Conservation (phyloP, 2,329 filamentous ascomycete genomes). For the Phyllosticta citriasiana region DNA sequence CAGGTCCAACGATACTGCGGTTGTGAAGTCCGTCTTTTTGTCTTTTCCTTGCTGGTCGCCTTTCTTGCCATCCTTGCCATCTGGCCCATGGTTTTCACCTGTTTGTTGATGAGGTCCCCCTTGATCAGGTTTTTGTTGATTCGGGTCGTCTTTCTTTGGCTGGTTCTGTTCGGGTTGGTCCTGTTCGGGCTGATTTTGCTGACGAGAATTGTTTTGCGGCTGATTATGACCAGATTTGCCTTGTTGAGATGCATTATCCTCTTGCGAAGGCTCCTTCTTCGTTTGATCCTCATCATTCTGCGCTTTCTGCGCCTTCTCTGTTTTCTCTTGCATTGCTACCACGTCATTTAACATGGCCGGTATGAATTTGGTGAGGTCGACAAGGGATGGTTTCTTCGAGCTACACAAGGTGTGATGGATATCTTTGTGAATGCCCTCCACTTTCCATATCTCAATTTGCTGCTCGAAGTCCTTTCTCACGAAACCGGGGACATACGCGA, state of each 20-base stretch:
- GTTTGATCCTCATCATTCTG: background rate
- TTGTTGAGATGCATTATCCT: slow-evolving; percentile 26
- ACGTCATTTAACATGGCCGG: too few relatives aligned
- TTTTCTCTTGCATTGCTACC: background rate
- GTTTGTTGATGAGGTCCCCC: slow-evolving; percentile 33
- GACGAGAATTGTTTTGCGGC: background rate
- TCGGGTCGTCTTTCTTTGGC: background rate
- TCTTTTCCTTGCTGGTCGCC: slow-evolving; percentile 16
- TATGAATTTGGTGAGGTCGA: background rate
- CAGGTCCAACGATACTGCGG: slow-evolving; percentile 42
- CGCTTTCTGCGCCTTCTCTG: background rate
- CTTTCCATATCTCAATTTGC: slow-evolving; percentile 53
- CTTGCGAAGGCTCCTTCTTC: background rate
- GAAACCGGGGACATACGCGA: slow-evolving; percentile 50
- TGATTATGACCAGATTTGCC: slow-evolving; percentile 42
- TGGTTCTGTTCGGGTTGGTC: background rate
- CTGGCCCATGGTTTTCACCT: slow-evolving; percentile 35
- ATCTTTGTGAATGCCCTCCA: slow-evolving; percentile 60
- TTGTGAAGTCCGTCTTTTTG: slow-evolving; percentile 12
- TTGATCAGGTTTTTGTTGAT: slow-evolving; percentile 24
- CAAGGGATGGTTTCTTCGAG: background rate
- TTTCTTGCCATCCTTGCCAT: slow-evolving; percentile 15
- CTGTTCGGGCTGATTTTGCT: background rate
- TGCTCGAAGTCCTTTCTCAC: slow-evolving; percentile 51
- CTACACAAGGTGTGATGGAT: background rate